Evolutionary conservation across 2,329 filamentous ascomycete genomes (phyloP), one percentile per base, ranked within the genome.

Genomic region (Daldinia sp.): DNA sequence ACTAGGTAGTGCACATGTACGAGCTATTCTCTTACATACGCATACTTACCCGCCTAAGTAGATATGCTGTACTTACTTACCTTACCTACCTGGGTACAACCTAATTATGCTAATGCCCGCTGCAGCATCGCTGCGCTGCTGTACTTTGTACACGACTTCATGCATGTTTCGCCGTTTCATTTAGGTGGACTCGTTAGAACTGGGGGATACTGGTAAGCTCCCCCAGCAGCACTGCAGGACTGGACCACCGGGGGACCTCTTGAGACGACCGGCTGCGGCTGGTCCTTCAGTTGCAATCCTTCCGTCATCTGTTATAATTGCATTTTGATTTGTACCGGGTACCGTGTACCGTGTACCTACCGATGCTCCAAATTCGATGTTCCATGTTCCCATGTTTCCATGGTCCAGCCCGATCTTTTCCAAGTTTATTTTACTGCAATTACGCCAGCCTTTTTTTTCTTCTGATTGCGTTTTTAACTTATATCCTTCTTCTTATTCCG

Each of bases 281-380:
- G 39, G 21, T n/a, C 21, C 15, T 6, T 43, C 53, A 48, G 47
- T 32, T 56, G 50, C 60, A 58, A 57, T 58, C 48, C 58, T 61
- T 63, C 49, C 63, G 63, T 63, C 60, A 60, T 63, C 56, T 58
- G 53, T 56, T 59, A 57, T 60, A 59, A 63, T 66, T 60, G 55
- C 52, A 63, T 63, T 60, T 50, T 27, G 48, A 32, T 43, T 43
- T 15, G 39, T 43, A 43, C 43, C n/a, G 15, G 10, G 25, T 30
- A 47, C 29, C n/a, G n/a, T n/a, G 39, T 43, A 43, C 43, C n/a
- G 15, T n/a, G 25, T 30, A 47, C 39, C 39, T 30, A 47, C 39
- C 39, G 35, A 41, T n/a, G 56, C 53, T 48, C 29, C 49, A 43
- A 23, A 21, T 43, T 43, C 19, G 10, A 23, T 13, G 9, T 39